These are phyloP conservation scores for Yamadazyma mexicana DNA, from an alignment of 1,139 yeast species.

Conservation along the genomic window DNA sequence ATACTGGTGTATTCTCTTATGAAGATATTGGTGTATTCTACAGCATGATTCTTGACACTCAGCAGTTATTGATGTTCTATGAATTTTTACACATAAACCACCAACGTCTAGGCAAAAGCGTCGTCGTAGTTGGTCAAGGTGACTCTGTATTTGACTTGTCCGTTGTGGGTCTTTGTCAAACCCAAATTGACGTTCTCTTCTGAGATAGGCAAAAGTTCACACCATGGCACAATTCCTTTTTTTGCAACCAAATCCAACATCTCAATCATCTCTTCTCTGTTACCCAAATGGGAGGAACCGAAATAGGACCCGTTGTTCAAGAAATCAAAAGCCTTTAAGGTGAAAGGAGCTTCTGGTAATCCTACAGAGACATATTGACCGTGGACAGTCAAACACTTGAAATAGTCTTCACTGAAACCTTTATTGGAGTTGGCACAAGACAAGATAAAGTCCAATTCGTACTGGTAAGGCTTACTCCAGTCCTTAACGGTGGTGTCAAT, in stretches of 20 bases:
- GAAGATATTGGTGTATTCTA: no score
- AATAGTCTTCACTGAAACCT: constrained; percentile 30
- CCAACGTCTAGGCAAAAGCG: constrained; percentile 8
- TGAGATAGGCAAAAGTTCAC: constrained; percentile 54
- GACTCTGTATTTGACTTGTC: constrained; percentile 52
- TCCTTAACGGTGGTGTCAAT: constrained; percentile 32
- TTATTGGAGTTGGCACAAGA: constrained; percentile 45
- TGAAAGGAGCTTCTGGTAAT: constrained; percentile 34
- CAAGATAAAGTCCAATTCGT: constrained; percentile 44
- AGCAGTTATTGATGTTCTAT: no score
- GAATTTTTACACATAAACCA: no score
- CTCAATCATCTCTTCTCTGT: constrained; percentile 55
- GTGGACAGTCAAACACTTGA: constrained; percentile 36
- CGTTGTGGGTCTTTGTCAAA: constrained; percentile 47
- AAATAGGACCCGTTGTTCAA: constrained; percentile 44
- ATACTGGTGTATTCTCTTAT: no score
- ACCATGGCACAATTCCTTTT: constrained; percentile 56
- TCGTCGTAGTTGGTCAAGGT: constrained; percentile 43
- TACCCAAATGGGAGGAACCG: constrained; percentile 48
- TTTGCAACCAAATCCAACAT: constrained; percentile 55
- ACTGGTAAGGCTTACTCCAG: constrained; percentile 27
- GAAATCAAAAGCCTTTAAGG: constrained; percentile 25
- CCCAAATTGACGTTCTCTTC: constrained; percentile 53
- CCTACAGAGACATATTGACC: constrained; percentile 56
- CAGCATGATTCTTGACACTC: no score